Evolutionary conservation across 1,284 basidiomycete genomes (phyloP).

Genomic region (Sparassis latifolia): DNA sequence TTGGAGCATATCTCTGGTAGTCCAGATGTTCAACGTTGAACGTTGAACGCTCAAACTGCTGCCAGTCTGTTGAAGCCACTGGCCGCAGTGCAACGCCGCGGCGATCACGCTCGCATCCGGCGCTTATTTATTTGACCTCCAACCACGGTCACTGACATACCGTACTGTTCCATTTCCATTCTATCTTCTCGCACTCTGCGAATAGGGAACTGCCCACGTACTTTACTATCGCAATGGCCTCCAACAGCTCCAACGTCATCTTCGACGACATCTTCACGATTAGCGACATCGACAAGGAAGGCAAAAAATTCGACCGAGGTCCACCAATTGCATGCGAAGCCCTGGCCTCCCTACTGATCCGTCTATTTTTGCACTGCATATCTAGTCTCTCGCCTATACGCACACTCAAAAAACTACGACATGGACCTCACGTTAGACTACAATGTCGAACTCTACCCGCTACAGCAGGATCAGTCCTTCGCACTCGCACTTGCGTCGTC

Average conservation of each 20-base stretch:
- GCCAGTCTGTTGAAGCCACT: too few species aligned
- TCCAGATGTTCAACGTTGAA: neutral
- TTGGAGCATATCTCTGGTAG: neutral
- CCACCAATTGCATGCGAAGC: slow-evolving; percentile 14
- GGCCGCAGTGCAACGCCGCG: too few species aligned
- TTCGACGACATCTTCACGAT: slow-evolving; percentile 91
- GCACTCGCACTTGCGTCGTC: slow-evolving; percentile 85
- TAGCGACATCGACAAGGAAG: slow-evolving; percentile 82
- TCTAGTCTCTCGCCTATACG: slow-evolving; percentile 81
- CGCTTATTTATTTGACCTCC: too few species aligned
- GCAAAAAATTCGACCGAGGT: slow-evolving; percentile 98
- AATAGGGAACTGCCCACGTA: too few species aligned
- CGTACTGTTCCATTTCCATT: too few species aligned
- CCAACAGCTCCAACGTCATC: slow-evolving; percentile 65
- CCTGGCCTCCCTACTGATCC: neutral
- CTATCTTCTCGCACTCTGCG: too few species aligned
- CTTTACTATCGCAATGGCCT: slow-evolving; percentile 40
- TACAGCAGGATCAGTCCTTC: slow-evolving; percentile 68
- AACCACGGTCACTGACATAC: too few species aligned
- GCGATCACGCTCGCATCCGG: too few species aligned
- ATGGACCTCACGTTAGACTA: slow-evolving; percentile 91
- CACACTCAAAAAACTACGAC: slow-evolving; percentile 79
- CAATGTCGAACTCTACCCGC: slow-evolving; percentile 81
- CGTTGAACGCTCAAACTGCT: too few species aligned
- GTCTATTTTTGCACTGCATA: neutral